These are phyloP conservation scores for Geotrichum fermentans DNA, from an alignment of 1,139 yeast species.

Conservation along the genomic window DNA sequence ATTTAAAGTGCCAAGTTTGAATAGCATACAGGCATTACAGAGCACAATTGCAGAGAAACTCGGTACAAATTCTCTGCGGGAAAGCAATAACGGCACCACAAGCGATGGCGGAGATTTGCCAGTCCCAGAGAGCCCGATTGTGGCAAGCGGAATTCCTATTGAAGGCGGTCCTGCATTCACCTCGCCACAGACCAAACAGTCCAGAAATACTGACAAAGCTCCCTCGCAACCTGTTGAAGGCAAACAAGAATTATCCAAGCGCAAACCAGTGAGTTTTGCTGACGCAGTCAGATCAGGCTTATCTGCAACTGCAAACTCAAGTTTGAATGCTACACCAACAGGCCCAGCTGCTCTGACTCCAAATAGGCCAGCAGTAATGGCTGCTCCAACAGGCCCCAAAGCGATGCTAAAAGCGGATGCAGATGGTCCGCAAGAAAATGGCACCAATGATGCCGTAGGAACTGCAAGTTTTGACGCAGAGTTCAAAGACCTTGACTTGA, in stretches of 20 bases:
- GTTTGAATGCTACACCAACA: too few species aligned
- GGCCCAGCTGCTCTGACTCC: too few species aligned
- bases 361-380: too few species aligned
- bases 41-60: constrained; percentile 21
- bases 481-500: neutral
- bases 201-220: neutral
- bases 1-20: constrained; percentile 13
- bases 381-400: too few species aligned
- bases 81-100: too few species aligned
- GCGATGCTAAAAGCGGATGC: too few species aligned
- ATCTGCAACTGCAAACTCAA: neutral
- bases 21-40: constrained; percentile 20
- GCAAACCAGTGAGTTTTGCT: neutral
- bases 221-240: neutral
- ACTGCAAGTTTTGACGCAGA: neutral
- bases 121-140: constrained; percentile 4
- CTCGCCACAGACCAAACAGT: neutral
- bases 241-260: neutral
- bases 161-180: neutral
- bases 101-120: neutral
- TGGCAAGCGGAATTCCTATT: neutral
- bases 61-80: neutral
- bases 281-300: neutral
- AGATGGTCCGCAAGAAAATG: neutral
- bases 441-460: too few species aligned